These are phyloP conservation scores for Pleoardoris graminearum DNA, from an alignment of 2,329 filamentous ascomycete species.

Conservation along the genomic window DNA sequence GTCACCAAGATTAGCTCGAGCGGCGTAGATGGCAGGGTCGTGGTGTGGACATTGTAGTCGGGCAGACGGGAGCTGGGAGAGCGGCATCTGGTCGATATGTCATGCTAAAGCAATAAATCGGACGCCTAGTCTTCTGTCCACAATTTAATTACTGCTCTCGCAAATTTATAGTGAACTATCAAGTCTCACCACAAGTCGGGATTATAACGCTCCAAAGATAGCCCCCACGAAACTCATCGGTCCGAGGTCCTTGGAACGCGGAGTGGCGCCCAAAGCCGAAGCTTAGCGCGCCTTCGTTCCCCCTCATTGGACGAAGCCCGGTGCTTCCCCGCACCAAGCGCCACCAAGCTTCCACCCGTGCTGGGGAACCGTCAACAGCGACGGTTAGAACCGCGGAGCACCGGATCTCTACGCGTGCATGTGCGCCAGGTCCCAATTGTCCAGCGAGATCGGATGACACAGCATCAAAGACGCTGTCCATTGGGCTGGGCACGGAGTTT, in stretches of 20 bases:
- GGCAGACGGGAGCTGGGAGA: no score
- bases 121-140: no score
- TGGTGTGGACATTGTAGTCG: conserved; percentile 54
- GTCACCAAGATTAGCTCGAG: conserved; percentile 79
- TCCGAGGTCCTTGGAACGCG: background rate
- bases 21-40: conserved; percentile 54
- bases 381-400: conserved; percentile 2
- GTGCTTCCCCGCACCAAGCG: conserved; percentile 11
- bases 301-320: conserved; percentile 3
- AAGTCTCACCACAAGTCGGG: no score
- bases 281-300: conserved; percentile 5
- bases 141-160: no score
- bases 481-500: background rate
- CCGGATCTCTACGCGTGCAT: no score
- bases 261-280: conserved; percentile 5
- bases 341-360: background rate
- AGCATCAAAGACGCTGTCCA: no score
- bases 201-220: no score
- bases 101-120: no score
- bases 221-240: background rate
- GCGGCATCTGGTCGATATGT: no score
- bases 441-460: no score
- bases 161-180: no score
- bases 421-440: no score
- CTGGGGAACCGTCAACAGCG: conserved; percentile 8